These are phyloP conservation scores for Fagopyrum homotropicum DNA, from an alignment of 148 eudicot species.

Conservation along the genomic window DNA sequence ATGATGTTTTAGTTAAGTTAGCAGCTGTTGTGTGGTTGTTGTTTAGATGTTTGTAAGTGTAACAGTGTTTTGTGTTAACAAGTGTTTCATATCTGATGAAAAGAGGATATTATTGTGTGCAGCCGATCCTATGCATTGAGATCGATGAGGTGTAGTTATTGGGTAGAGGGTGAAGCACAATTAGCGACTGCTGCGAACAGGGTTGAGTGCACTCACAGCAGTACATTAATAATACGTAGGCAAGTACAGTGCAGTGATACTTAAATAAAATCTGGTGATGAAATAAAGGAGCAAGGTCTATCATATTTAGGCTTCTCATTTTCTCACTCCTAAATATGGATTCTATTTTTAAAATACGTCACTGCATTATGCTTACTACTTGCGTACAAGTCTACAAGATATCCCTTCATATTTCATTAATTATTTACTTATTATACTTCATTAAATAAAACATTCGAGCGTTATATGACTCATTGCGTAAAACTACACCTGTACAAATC, in stretches of 20 bases:
- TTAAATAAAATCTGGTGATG: not conserved
- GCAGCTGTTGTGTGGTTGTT: not conserved
- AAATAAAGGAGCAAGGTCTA: conserved; percentile 7
- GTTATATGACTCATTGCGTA: too few relatives aligned
- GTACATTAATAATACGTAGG: not conserved
- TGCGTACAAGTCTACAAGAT: too few relatives aligned
- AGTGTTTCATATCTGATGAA: not conserved
- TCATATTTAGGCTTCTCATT: not conserved
- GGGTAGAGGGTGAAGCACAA: not conserved
- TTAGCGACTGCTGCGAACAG: not conserved
- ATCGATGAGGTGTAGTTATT: not conserved
- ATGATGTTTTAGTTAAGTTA: not conserved
- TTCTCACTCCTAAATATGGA: too few relatives aligned
- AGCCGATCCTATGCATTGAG: not conserved
- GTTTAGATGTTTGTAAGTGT: not conserved
- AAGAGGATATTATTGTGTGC: not conserved
- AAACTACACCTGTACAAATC: too few relatives aligned
- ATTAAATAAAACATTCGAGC: too few relatives aligned
- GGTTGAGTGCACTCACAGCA: not conserved
- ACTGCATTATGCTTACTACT: too few relatives aligned
- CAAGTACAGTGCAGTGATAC: not conserved
- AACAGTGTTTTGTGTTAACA: not conserved
- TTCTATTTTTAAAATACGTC: too few relatives aligned
- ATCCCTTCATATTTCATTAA: too few relatives aligned
- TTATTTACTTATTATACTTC: too few relatives aligned